phyloP scores from a whole-genome alignment of 768 basidiomycete genomes.

The Lactifluus subvellereus region DNA sequence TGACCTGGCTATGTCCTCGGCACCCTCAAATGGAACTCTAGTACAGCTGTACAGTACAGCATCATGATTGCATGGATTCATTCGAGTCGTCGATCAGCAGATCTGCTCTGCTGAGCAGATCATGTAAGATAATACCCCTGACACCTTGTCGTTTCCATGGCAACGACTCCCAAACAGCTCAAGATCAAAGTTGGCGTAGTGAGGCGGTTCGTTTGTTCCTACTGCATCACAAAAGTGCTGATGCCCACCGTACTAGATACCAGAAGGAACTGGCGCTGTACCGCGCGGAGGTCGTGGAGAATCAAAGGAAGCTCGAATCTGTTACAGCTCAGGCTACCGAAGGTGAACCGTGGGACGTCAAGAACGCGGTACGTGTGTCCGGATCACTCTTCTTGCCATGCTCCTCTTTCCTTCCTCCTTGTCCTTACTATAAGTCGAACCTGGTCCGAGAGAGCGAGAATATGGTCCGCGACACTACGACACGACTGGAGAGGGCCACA shows the following conservation, averaged over 20 bases:
- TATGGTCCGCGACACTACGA: slow-evolving; percentile 69
- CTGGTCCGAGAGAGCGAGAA: slow-evolving; percentile 65
- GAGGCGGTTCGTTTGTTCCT: no score
- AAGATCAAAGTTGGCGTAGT: no score
- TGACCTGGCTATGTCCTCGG: no score
- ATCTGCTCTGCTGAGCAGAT: no score
- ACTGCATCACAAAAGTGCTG: no score
- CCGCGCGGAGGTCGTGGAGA: slow-evolving; percentile 55
- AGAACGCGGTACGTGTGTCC: slow-evolving; percentile 52
- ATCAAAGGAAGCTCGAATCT: slow-evolving; percentile 53
- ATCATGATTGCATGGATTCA: no score
- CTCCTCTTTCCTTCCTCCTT: neutral
- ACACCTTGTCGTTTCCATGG: no score
- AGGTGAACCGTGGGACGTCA: slow-evolving; percentile 68
- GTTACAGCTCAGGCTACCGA: slow-evolving; percentile 51
- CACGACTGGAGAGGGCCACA: slow-evolving; percentile 53
- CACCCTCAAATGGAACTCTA: no score
- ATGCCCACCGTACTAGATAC: slow-evolving; percentile 22
- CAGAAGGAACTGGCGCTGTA: slow-evolving; percentile 69
- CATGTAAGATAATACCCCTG: no score
- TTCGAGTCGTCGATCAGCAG: no score
- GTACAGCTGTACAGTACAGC: no score
- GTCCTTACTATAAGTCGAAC: slow-evolving; percentile 14
- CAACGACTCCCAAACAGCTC: no score
- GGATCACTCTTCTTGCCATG: slow-evolving; percentile 7